Evolutionary conservation across 2,329 filamentous ascomycete genomes (phyloP).

Genomic region (Trichoderma arundinaceum): DNA sequence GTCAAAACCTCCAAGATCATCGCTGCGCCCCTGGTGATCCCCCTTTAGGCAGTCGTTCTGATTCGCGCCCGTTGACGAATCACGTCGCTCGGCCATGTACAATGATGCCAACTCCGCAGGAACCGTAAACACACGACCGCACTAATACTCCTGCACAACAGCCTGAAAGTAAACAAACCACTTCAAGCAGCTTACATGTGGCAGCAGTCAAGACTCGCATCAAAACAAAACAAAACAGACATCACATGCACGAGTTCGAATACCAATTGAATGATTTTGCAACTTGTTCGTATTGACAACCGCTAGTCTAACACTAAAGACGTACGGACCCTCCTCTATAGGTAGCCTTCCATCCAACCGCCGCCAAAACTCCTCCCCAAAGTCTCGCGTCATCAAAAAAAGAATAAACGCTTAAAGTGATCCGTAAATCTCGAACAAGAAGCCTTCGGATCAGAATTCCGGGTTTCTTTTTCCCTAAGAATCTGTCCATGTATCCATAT

Average conservation of each 20-base stretch:
- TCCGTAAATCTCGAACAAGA: conserved; percentile 23
- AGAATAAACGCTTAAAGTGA: background rate
- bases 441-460: conserved; percentile 7
- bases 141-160: background rate
- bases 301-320: conserved; percentile 14
- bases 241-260: background rate
- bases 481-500: background rate
- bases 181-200: background rate
- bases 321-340: conserved; percentile 1
- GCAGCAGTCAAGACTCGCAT: background rate
- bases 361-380: conserved; percentile 13
- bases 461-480: background rate
- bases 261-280: background rate
- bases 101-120: conserved; percentile 1
- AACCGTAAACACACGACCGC: background rate
- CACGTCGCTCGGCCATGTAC: conserved; percentile 8
- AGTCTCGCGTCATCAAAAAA: conserved; percentile 2
- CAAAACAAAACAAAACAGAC: background rate
- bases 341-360: conserved; percentile 1
- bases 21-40: conserved; percentile 31
- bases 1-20: background rate
- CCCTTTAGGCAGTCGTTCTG: background rate
- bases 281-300: conserved; percentile 30
- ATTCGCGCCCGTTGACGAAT: conserved; percentile 18
- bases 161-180: background rate